These are phyloP conservation scores for Micractinium conductrix DNA, from an alignment of 139 green algal genomes.

Conservation along the genomic window DNA sequence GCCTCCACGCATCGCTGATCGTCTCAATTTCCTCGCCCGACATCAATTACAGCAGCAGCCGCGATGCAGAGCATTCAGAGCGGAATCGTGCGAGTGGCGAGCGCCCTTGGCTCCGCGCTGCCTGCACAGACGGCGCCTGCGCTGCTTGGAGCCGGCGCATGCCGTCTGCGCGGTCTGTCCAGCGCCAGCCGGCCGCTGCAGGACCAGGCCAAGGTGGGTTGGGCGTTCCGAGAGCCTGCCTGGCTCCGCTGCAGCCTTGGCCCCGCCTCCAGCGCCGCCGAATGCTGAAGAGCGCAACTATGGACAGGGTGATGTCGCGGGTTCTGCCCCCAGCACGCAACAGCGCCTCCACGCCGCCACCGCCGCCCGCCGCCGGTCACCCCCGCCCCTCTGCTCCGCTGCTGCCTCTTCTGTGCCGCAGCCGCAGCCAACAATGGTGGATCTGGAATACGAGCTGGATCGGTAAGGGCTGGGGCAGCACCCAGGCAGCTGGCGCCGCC, in stretches of 20 bases:
- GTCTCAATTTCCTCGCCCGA: background rate
- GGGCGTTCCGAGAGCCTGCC: too few relatives aligned
- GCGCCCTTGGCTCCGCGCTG: background rate
- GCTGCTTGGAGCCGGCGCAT: background rate
- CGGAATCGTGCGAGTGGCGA: background rate
- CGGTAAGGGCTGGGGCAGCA: background rate
- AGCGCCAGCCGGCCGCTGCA: too few relatives aligned
- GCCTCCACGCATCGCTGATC: too few relatives aligned
- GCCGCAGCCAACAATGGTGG: background rate
- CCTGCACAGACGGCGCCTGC: background rate
- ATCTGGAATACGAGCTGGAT: conserved; percentile 8
- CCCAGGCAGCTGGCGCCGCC: too few relatives aligned
- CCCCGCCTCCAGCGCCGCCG: too few relatives aligned
- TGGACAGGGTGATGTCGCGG: background rate
- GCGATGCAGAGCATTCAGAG: background rate
- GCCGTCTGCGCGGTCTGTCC: background rate
- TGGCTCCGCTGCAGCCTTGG: too few relatives aligned
- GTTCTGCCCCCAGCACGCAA: too few relatives aligned
- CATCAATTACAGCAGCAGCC: background rate
- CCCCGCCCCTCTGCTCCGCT: too few relatives aligned
- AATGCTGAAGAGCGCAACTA: background rate
- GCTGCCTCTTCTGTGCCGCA: too few relatives aligned
- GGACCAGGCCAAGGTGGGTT: too few relatives aligned
- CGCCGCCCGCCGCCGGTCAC: too few relatives aligned
- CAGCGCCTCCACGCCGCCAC: too few relatives aligned